Evolutionary conservation across 257 asterid genomes (phyloP).

Genomic region (Solanum gracilifrons): DNA sequence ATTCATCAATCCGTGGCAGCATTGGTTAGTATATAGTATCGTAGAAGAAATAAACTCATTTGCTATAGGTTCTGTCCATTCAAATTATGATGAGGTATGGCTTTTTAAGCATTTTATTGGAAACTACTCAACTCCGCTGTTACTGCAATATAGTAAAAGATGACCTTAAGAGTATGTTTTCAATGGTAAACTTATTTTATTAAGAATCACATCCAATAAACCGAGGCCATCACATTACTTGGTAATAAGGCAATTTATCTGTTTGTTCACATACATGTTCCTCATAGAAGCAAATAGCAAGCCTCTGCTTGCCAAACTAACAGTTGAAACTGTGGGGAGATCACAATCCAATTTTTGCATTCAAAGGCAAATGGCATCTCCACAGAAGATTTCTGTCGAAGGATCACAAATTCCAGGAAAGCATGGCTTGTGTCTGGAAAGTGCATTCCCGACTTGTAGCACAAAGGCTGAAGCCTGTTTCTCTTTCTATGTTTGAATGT

Average conservation of each 20-base stretch:
- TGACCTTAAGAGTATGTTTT: background rate
- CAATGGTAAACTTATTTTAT: background rate
- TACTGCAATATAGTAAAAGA: background rate
- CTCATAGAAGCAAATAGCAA: background rate
- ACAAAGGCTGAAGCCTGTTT: background rate
- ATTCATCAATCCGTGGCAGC: background rate
- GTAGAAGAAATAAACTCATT: background rate
- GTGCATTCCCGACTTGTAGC: background rate
- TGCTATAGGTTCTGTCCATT: background rate
- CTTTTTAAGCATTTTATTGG: background rate
- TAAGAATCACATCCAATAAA: background rate
- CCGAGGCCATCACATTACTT: background rate
- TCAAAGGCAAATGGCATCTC: background rate
- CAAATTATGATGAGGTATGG: background rate
- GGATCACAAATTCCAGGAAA: background rate
- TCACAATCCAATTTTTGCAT: background rate
- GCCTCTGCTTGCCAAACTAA: background rate
- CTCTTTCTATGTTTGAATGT: background rate
- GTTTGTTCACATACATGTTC: background rate
- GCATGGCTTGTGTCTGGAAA: background rate
- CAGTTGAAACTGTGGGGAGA: background rate
- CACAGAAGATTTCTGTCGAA: background rate
- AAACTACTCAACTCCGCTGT: background rate
- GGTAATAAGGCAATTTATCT: background rate
- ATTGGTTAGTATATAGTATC: background rate